Percentiles rank a stretch among this genome's conserved stretches.
These are phyloP conservation scores for Boletales sp. DNA, from an alignment of 768 basidiomycete species.

Conservation along the genomic window DNA sequence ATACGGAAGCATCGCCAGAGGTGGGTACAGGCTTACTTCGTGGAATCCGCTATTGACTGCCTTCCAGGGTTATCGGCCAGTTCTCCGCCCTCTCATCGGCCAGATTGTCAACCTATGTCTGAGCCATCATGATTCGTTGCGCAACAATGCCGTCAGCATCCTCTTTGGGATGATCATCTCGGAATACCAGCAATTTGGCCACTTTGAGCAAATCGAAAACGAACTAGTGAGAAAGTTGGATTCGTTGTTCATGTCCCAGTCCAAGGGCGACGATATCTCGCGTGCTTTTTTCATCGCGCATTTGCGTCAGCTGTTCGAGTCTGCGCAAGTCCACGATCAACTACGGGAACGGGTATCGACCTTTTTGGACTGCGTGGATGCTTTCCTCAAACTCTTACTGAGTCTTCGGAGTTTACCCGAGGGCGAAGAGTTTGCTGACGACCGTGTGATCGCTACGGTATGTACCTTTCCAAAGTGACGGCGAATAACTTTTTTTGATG, in stretches of 20 bases:
- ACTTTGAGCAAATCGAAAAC: slow-evolving; percentile 88
- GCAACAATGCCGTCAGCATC: slow-evolving; percentile 88
- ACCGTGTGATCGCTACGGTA: slow-evolving; percentile 89
- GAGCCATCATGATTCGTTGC: slow-evolving; percentile 90
- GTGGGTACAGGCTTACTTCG: slow-evolving; percentile 40
- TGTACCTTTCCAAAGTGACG: slow-evolving; percentile 8
- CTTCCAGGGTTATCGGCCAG: slow-evolving; percentile 75
- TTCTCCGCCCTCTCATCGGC: slow-evolving; percentile 80
- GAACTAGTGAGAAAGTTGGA: slow-evolving; percentile 91
- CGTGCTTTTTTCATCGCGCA: slow-evolving; percentile 92
- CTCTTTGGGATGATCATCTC: slow-evolving; percentile 95
- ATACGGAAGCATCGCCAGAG: slow-evolving; percentile 52
- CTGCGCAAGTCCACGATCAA: slow-evolving; percentile 73
- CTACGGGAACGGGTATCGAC: slow-evolving; percentile 72
- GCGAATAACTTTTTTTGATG: slow-evolving; percentile 7
- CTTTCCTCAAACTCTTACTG: slow-evolving; percentile 87
- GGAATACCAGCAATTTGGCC: slow-evolving; percentile 79
- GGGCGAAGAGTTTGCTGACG: slow-evolving; percentile 91
- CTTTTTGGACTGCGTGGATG: slow-evolving; percentile 88
- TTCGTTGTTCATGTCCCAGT: slow-evolving; percentile 88
- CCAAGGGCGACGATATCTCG: slow-evolving; percentile 86
- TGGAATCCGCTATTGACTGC: background rate
- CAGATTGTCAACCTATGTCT: slow-evolving; percentile 89
- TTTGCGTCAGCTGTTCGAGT: slow-evolving; percentile 85
- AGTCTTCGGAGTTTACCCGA: slow-evolving; percentile 87